Base-by-base conservation (phyloP, 768 basidiomycete genomes). In the Mycena galericulata region DNA sequence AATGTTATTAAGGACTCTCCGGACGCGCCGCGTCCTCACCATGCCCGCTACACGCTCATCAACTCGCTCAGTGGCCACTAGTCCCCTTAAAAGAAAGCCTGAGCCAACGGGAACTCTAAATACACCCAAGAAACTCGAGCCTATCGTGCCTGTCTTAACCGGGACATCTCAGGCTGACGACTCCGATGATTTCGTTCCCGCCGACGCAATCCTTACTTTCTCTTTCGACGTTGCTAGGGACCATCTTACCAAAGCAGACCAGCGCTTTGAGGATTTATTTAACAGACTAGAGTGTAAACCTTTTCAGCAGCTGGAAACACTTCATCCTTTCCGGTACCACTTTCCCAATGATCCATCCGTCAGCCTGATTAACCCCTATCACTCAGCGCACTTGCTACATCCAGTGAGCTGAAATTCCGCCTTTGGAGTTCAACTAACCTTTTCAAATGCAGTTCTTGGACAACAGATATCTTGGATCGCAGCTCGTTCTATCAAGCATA, bases 401-500 rank as follows among this genome's bases (percentile, higher is more conserved):
- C 91, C 34, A 94, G 86, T 94, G 80, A 79, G 88, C 62, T 2
- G 24, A 17, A 49, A 17, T 36, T 8, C 14, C 56, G n/a, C 30
- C 34, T 47, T 7, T 15, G 26, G 29, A 24, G 14, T 38, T n/a
- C 46, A 53, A 17, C 61, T 59, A 34, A 69, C 11, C 59, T 36
- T 51, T 18, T 11, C 11, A 27, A 62, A 53, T 58, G 4, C 41
- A 71, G 70, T 68, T 61, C 50, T 71, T 41, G 90, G 87, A 6
- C 92, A 93, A 77, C 93, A 96, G 75, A 93, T 96, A 26, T 94
- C 93, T 1, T 95, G 92, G 93, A 78, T 91, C 47, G 96, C 95
- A 14, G 96, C 96, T 0, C 85, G 92, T 24, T 90, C 93, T 22
- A 95, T 97, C 67, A 89, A 84, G 40, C 92, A 95, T 79, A 88